phyloP scores from a whole-genome alignment of 768 basidiomycete genomes.

The Podaxis mareebaensis region DNA sequence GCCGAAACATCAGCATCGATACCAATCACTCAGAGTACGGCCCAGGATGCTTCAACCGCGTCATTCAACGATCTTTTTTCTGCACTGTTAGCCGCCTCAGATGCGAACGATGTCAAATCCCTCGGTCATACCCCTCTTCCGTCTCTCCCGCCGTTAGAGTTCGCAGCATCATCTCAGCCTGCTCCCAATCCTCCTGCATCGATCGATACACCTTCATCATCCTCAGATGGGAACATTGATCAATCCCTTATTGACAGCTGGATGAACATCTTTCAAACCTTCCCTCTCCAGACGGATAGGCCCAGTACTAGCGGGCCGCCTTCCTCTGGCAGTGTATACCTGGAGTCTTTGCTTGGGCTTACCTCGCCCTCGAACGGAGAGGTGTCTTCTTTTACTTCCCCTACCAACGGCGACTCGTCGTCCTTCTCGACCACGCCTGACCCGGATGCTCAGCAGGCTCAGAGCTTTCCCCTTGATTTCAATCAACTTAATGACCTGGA shows the following conservation, averaged over 20 bases:
- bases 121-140: neutral
- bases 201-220: neutral
- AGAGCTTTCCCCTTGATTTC: constrained; percentile 4
- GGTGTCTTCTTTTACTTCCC: constrained; percentile 17
- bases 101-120: neutral
- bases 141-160: neutral
- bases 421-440: constrained; percentile 11
- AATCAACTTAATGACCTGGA: constrained; percentile 17
- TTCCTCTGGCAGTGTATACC: neutral
- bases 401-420: neutral
- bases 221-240: constrained; percentile 28
- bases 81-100: constrained; percentile 4
- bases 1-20: neutral
- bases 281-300: constrained; percentile 36
- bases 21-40: neutral
- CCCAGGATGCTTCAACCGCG: neutral
- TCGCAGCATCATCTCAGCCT: neutral
- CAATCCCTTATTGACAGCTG: constrained; percentile 47
- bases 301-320: neutral
- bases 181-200: neutral
- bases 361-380: constrained; percentile 20
- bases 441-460: constrained; percentile 1
- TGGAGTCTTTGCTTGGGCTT: constrained; percentile 8
- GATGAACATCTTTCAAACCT: constrained; percentile 50
- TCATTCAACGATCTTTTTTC: constrained; percentile 13